Conservation (phyloP, 2,329 filamentous ascomycete genomes). For the Elsinoe ampelina region DNA sequence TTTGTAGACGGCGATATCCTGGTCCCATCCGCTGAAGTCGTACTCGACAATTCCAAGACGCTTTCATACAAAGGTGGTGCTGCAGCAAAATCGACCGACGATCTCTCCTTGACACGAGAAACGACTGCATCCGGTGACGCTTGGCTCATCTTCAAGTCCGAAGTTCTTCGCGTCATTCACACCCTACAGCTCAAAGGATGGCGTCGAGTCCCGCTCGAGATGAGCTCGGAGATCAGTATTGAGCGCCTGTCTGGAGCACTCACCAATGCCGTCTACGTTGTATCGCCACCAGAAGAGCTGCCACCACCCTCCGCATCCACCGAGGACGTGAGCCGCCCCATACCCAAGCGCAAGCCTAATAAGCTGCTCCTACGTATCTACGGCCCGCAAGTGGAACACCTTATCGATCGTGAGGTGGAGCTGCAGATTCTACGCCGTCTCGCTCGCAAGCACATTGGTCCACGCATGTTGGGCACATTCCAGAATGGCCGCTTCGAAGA, state of each 20-base stretch:
- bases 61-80: constrained; percentile 60
- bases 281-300: constrained; percentile 65
- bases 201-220: constrained; percentile 68
- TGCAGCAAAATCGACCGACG: constrained; percentile 36
- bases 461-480: constrained; percentile 83
- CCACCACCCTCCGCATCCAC: constrained; percentile 21
- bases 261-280: constrained; percentile 94
- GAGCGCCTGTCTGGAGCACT: constrained; percentile 79
- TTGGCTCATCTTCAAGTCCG: constrained; percentile 82
- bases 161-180: constrained; percentile 81
- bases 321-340: constrained; percentile 17
- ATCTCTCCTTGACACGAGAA: constrained; percentile 32
- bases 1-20: constrained; percentile 68
- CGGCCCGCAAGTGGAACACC: constrained; percentile 85
- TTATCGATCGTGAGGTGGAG: constrained; percentile 90
- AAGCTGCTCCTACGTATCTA: constrained; percentile 89
- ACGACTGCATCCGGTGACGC: constrained; percentile 43
- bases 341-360: constrained; percentile 43
- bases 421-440: constrained; percentile 76
- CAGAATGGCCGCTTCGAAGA: constrained; percentile 93
- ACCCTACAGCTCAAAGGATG: constrained; percentile 86
- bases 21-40: constrained; percentile 77
- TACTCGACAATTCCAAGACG: constrained; percentile 84
- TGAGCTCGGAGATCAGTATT: constrained; percentile 58
- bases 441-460: constrained; percentile 86